phyloP scores from a whole-genome alignment of 306 rosid species.

The Comarum palustre region DNA sequence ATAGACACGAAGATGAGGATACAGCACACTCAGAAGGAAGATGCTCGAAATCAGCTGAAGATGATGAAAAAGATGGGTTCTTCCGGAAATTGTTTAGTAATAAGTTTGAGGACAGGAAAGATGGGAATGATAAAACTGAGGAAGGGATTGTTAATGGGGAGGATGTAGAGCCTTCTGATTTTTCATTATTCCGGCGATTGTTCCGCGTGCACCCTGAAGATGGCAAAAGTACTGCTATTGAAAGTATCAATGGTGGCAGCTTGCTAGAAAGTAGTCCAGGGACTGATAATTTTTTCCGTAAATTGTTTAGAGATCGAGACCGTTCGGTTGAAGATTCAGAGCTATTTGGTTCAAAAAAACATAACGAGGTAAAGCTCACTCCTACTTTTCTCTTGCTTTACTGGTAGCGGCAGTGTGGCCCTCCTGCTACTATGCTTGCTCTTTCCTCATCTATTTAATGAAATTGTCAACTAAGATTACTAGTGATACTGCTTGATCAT shows the following conservation, averaged over 20 bases:
- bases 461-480: background rate
- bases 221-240: conserved; percentile 55
- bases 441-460: background rate
- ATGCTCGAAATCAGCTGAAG: conserved; percentile 55
- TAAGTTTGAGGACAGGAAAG: conserved; percentile 75
- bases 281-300: conserved; percentile 81
- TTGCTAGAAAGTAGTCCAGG: conserved; percentile 81
- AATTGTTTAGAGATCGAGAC: conserved; percentile 81
- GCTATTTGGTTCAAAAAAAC: conserved; percentile 70
- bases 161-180: conserved; percentile 77
- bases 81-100: conserved; percentile 69
- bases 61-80: conserved; percentile 88
- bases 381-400: no score
- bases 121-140: conserved; percentile 55
- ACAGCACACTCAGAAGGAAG: conserved; percentile 48
- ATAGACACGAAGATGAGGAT: conserved; percentile 46
- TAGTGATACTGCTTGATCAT: background rate
- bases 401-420: background rate
- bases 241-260: conserved; percentile 40
- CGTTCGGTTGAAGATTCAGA: conserved; percentile 89
- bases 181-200: conserved; percentile 67
- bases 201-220: conserved; percentile 95
- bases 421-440: background rate
- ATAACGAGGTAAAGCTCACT: no score
- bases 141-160: conserved; percentile 64